A percentile compares a stretch with the other conserved stretches of the same genome.
phyloP scores from a whole-genome alignment of 2,329 filamentous ascomycete species.

The Paramyrothecium sp. region DNA sequence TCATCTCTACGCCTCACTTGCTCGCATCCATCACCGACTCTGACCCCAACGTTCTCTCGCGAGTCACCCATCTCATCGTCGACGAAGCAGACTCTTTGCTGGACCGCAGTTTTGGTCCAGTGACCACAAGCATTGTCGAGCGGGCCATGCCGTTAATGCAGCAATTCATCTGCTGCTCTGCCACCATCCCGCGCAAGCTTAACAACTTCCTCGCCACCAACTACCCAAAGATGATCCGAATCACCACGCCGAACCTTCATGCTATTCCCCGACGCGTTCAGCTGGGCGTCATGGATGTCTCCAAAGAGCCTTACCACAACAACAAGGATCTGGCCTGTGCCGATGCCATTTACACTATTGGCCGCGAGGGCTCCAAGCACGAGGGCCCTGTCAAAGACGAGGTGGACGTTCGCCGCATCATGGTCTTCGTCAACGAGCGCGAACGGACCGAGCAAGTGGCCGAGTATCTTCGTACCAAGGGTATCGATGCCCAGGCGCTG shows the following conservation, averaged over 20 bases:
- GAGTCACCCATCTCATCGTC: conserved; percentile 82
- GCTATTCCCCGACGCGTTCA: conserved; percentile 94
- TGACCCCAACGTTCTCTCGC: conserved; percentile 90
- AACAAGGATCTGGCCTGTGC: conserved; percentile 93
- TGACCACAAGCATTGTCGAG: conserved; percentile 80
- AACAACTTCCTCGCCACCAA: conserved; percentile 80
- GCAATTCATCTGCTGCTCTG: conserved; percentile 89
- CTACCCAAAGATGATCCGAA: conserved; percentile 79
- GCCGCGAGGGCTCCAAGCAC: conserved; percentile 66
- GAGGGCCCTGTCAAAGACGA: conserved; percentile 54
- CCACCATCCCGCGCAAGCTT: conserved; percentile 87
- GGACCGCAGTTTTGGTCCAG: conserved; percentile 86
- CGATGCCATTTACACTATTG: conserved; percentile 91
- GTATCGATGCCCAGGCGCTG: conserved; percentile 82
- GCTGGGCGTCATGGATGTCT: conserved; percentile 87
- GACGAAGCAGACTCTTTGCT: conserved; percentile 97
- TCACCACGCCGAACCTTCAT: conserved; percentile 94
- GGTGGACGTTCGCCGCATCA: conserved; percentile 75
- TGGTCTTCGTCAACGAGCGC: conserved; percentile 96
- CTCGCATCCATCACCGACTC: conserved; percentile 83
- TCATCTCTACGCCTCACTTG: conserved; percentile 86
- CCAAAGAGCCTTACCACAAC: conserved; percentile 88
- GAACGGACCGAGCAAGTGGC: conserved; percentile 83
- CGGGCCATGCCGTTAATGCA: conserved; percentile 76
- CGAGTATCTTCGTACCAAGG: conserved; percentile 76